A percentile compares a stretch with the other conserved stretches of the same genome.
Evolutionary conservation across 208 protist genomes (phyloP).

Genomic region (Acanthamoeba castellanii): DNA sequence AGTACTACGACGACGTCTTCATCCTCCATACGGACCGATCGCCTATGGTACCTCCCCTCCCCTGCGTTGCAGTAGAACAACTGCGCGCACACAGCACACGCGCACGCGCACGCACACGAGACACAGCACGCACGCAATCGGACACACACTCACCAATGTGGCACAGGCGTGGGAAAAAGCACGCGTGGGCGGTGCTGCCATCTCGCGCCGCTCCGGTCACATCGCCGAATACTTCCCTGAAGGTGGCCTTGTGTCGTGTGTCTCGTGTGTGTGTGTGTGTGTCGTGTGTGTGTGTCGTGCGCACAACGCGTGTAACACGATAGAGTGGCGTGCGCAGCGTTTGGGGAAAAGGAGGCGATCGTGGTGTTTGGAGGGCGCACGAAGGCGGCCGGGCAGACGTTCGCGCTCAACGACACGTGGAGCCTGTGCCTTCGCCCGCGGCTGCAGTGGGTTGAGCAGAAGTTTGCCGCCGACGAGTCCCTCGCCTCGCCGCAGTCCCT

Average conservation of each 20-base stretch:
- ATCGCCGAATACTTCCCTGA: background rate
- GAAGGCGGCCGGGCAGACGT: background rate
- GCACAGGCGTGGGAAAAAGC: background rate
- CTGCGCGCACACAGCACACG: background rate
- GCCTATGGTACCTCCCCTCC: background rate
- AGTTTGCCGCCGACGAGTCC: background rate
- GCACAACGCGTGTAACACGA: background rate
- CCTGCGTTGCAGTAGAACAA: background rate
- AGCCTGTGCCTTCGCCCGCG: background rate
- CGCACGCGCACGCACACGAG: background rate
- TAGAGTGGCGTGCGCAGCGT: background rate
- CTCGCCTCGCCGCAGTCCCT: background rate
- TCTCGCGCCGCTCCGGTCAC: background rate
- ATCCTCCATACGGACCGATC: background rate
- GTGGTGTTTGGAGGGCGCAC: conserved; percentile 1
- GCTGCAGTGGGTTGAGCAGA: background rate
- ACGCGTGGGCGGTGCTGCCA: background rate
- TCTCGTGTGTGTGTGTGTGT: background rate
- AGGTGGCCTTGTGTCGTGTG: background rate
- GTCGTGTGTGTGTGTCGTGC: background rate
- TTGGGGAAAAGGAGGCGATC: conserved; percentile 19
- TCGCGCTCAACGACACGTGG: conserved; percentile 2
- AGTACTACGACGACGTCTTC: background rate
- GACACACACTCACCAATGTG: background rate
- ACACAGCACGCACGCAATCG: no score